Conservation (phyloP, 495 filamentous ascomycete species). For the Trichoderma erinaceum region DNA sequence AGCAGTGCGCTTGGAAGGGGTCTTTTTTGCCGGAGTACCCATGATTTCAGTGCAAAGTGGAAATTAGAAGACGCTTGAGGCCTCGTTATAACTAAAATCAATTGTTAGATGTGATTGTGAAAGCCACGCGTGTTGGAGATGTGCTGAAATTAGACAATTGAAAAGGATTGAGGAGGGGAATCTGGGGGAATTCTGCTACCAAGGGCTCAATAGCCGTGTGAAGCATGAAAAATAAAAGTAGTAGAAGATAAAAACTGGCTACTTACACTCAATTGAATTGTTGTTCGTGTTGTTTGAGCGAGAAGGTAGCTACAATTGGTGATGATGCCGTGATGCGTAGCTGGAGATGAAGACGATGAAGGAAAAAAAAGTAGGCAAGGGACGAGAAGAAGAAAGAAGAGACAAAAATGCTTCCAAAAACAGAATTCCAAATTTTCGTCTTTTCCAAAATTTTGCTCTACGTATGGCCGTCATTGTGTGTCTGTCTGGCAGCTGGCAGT, state of each 20-base stretch:
- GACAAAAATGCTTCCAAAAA: neutral
- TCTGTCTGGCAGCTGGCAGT: constrained; percentile 9
- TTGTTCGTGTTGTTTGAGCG: neutral
- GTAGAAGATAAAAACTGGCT: neutral
- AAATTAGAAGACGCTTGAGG: neutral
- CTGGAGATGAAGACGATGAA: neutral
- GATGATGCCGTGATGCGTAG: neutral
- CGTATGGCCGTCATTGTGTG: neutral
- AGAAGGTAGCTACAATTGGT: neutral
- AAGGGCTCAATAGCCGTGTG: neutral
- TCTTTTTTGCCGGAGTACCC: constrained; percentile 1
- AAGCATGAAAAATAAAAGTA: neutral
- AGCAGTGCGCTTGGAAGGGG: neutral
- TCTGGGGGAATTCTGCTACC: neutral
- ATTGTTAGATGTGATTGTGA: neutral
- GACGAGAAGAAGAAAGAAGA: neutral
- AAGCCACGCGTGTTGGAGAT: neutral
- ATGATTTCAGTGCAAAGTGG: neutral
- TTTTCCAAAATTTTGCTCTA: neutral
- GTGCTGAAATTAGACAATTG: neutral
- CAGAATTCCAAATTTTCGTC: neutral
- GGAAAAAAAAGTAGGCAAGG: neutral
- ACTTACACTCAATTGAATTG: neutral
- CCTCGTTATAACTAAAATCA: neutral
- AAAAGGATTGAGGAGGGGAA: neutral